Conservation (phyloP, 306 rosid genomes). For the Prunus armeniaca region DNA sequence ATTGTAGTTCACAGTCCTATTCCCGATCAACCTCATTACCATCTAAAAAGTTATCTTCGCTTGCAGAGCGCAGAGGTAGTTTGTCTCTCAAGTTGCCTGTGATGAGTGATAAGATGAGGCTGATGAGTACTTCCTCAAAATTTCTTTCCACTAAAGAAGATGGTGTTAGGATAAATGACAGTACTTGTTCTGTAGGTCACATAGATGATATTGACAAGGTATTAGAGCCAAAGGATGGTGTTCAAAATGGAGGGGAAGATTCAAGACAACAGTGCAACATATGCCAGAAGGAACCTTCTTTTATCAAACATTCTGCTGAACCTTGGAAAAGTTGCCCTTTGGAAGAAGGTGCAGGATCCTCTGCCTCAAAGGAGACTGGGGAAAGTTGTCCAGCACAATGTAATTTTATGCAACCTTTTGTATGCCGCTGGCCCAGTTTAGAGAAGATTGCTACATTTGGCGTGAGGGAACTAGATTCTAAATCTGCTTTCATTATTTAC, state of each 20-base stretch:
- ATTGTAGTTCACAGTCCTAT: conserved; percentile 36
- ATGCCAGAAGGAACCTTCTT: conserved; percentile 27
- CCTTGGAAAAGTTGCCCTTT: no score
- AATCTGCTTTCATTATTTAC: conserved; percentile 67
- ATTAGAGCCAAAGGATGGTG: conserved; percentile 30
- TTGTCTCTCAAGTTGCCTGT: conserved; percentile 71
- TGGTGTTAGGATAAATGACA: conserved; percentile 27
- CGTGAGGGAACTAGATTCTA: conserved; percentile 59
- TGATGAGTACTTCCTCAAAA: conserved; percentile 34
- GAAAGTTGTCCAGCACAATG: conserved; percentile 31
- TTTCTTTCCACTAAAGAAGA: conserved; percentile 34
- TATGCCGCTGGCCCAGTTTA: conserved; percentile 76
- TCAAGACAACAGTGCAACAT: conserved; percentile 36
- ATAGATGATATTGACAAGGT: conserved; percentile 26
- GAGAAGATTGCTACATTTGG: conserved; percentile 55
- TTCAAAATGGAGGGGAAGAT: conserved; percentile 33
- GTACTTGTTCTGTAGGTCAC: conserved; percentile 31
- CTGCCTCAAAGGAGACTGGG: conserved; percentile 35
- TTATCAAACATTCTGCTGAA: conserved; percentile 30
- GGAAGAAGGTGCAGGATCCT: conserved; percentile 29
- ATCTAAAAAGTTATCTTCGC: conserved; percentile 66
- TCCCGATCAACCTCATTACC: conserved; percentile 42
- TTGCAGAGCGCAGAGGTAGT: conserved; percentile 89
- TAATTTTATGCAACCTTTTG: conserved; percentile 40
- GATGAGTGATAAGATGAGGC: conserved; percentile 44